A percentile compares a stretch with the other conserved stretches of the same genome.
phyloP scores from a whole-genome alignment of 371 early-diverging fungal genomes.

The Lichtheimia hyalospora region DNA sequence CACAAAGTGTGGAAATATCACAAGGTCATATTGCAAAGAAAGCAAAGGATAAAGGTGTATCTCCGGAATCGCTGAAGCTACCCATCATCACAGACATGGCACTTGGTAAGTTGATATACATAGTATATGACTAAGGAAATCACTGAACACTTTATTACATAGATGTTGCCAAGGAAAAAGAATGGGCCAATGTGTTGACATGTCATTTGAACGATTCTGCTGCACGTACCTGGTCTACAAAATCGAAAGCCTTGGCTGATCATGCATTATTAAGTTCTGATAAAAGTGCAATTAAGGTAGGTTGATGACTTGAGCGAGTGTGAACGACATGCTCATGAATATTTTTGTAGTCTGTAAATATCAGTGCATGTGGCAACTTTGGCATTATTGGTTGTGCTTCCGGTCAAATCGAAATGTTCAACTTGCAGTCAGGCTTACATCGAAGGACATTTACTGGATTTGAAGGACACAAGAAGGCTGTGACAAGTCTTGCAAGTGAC shows the following conservation, averaged over 20 bases:
- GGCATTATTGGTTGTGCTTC: slow-evolving; percentile 78
- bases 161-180: slow-evolving; percentile 65
- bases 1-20: slow-evolving; percentile 81
- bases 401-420: slow-evolving; percentile 87
- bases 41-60: slow-evolving; percentile 57
- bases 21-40: slow-evolving; percentile 70
- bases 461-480: slow-evolving; percentile 77
- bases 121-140: no score
- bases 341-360: slow-evolving; percentile 51
- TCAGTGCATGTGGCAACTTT: slow-evolving; percentile 93
- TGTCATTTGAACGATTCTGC: slow-evolving; percentile 73
- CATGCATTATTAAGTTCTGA: slow-evolving; percentile 66
- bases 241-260: slow-evolving; percentile 73
- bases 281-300: slow-evolving; percentile 57
- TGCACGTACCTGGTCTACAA: slow-evolving; percentile 84
- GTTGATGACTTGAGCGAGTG: neutral
- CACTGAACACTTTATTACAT: neutral
- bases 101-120: slow-evolving; percentile 38
- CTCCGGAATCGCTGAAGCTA: slow-evolving; percentile 68
- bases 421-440: slow-evolving; percentile 90
- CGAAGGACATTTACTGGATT: slow-evolving; percentile 63
- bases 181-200: slow-evolving; percentile 92
- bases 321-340: neutral
- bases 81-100: slow-evolving; percentile 76
- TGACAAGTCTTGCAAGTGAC: slow-evolving; percentile 83